Evolutionary conservation across 169 alveolate genomes (phyloP), one percentile per base, ranked within the genome.

Genomic region (Plasmodium gaboni): DNA sequence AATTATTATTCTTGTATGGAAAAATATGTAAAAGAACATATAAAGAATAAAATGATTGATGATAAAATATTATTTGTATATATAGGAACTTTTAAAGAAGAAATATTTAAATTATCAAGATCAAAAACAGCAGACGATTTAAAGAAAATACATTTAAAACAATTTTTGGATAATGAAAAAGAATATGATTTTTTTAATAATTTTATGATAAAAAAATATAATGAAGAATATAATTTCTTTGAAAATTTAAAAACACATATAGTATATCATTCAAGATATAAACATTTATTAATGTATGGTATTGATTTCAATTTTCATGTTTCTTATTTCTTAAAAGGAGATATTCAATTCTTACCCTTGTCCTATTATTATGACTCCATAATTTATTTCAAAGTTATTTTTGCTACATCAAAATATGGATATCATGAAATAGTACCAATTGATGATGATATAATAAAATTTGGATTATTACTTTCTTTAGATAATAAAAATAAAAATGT

Each of bases 311-410:
- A 80, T 19, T 80, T 80, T 68, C 69, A 68, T 55, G 90, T 80
- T 68, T 67, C 90, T 17, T 80, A 80, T 48, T 67, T 80, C 69
- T 55, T 63, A 44, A 51, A 65, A 55, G 83, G 38, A 26, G 90
- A 80, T 22, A 53, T 80, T 67, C 73, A 80, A 19, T 57, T 46
- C 64, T 53, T 80, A 17, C 90, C 90, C 46, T 57, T 80, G 5
- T 80, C 90, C n/a, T 80, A 80, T 61, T 80, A 80, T 60, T 64
- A 80, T 28, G 90, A 80, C 32, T 80, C 90, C 6, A 80, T 80
- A 42, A 80, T 80, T 67, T 80, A 80, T 67, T 80, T 67, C 28
- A 80, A 80, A 72, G 90, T 80, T 15, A 60, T 80, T 13, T 63
- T 80, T 15, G 83, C 90, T 26, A 67, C 83, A 15, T 80, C 90